Evolutionary conservation across 2,329 filamentous ascomycete species (phyloP).

Genomic region (Xylaria sp.): DNA sequence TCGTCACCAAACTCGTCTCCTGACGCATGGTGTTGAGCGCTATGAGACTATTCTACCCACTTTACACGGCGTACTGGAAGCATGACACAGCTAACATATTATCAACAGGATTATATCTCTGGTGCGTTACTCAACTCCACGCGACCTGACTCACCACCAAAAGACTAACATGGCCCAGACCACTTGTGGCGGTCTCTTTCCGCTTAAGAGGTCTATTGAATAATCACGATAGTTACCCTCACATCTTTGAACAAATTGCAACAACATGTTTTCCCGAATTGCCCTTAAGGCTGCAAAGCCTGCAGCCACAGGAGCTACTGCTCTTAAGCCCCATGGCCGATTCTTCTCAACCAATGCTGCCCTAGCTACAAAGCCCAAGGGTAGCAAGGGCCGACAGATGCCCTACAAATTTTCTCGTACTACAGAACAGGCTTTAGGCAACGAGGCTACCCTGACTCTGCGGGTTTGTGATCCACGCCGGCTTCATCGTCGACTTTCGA

Average conservation of each 20-base stretch:
- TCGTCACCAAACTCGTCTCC: background rate
- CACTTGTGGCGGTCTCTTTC: constrained; percentile 64
- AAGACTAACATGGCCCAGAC: constrained; percentile 55
- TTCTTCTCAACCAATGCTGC: constrained; percentile 53
- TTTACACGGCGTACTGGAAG: constrained; percentile 18
- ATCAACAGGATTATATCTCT: constrained; percentile 76
- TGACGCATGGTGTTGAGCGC: background rate
- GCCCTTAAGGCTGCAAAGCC: constrained; percentile 63
- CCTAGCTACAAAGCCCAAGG: constrained; percentile 62
- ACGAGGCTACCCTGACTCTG: constrained; percentile 93
- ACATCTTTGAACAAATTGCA: constrained; percentile 28
- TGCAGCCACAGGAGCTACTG: constrained; percentile 57
- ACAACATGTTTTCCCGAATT: constrained; percentile 70
- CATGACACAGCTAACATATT: constrained; percentile 54
- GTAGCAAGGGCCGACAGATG: constrained; percentile 76
- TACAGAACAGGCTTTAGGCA: constrained; percentile 73
- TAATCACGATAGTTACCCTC: constrained; percentile 43
- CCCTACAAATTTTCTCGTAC: constrained; percentile 66
- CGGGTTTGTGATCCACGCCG: constrained; percentile 66
- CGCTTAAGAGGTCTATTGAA: constrained; percentile 55
- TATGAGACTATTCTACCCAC: background rate
- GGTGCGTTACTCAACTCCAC: constrained; percentile 59
- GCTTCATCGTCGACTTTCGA: constrained; percentile 36
- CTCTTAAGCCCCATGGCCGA: constrained; percentile 51
- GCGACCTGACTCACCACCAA: constrained; percentile 56